Percentiles rank a stretch among this genome's conserved stretches.
Evolutionary conservation across 1,284 basidiomycete genomes (phyloP).

Genomic region (Apiotrichum gamsii): DNA sequence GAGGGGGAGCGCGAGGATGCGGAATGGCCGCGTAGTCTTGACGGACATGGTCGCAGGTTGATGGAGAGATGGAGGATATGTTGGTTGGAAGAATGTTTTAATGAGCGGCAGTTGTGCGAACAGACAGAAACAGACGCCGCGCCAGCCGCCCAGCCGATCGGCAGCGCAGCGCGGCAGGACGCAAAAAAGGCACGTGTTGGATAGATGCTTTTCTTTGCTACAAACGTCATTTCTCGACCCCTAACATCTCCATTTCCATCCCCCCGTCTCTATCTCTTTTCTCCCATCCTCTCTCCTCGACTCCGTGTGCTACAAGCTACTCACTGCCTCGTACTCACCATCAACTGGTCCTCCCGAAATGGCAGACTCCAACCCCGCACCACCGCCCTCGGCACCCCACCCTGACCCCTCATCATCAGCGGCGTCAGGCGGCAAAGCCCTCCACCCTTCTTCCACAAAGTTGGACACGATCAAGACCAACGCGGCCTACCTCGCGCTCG

Average conservation of each 20-base stretch:
- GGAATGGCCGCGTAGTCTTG: conserved; percentile 23
- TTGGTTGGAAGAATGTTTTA: too few relatives aligned
- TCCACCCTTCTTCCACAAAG: background rate
- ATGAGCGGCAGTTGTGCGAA: too few relatives aligned
- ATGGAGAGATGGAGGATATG: too few relatives aligned
- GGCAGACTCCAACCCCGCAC: background rate
- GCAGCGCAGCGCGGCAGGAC: too few relatives aligned
- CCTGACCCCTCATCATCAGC: background rate
- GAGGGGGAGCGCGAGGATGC: conserved; percentile 40
- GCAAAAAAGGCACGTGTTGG: too few relatives aligned
- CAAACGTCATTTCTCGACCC: too few relatives aligned
- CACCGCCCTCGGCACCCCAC: background rate
- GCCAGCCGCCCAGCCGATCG: too few relatives aligned
- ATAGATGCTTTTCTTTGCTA: too few relatives aligned
- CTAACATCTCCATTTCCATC: too few relatives aligned
- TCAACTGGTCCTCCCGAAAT: too few relatives aligned
- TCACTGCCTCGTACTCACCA: background rate
- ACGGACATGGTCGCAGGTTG: background rate
- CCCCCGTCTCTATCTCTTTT: background rate
- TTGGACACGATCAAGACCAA: conserved; percentile 36
- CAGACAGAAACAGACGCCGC: too few relatives aligned
- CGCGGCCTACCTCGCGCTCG: conserved; percentile 41
- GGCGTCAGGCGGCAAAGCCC: background rate
- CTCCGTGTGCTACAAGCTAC: too few relatives aligned
- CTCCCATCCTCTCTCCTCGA: background rate